Evolutionary conservation across 371 early-diverging fungal genomes (phyloP).

Genomic region (Zancudomyces culisetae): DNA sequence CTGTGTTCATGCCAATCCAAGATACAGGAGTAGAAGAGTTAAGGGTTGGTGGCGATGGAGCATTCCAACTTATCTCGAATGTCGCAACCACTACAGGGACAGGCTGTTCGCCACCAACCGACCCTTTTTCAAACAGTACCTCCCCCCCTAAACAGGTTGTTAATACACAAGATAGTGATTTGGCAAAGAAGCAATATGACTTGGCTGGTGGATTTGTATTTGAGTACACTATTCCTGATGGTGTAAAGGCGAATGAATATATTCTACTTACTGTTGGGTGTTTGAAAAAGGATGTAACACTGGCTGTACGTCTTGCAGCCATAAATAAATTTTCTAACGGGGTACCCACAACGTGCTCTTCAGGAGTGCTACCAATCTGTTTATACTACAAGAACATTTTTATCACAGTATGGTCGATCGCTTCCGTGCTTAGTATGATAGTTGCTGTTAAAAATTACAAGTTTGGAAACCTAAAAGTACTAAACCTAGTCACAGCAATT

Average conservation of each 20-base stretch:
- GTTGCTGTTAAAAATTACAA: not conserved
- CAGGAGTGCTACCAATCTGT: not conserved
- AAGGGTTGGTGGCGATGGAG: not conserved
- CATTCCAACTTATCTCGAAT: not conserved
- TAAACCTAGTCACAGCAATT: not conserved
- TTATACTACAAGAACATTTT: not conserved
- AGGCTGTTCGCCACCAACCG: not conserved
- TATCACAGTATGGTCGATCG: not conserved
- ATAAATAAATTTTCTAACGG: not conserved
- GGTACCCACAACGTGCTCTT: not conserved
- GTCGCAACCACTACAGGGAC: not conserved
- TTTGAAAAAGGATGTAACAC: not conserved
- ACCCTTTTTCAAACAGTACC: not conserved
- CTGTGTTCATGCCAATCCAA: not conserved
- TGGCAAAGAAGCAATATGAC: not conserved
- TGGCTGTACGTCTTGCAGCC: not conserved
- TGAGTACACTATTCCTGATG: not conserved
- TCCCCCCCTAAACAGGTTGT: too few relatives aligned
- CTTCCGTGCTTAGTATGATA: not conserved
- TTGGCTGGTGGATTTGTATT: not conserved
- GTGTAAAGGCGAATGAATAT: not conserved
- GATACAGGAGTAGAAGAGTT: not conserved
- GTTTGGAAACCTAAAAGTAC: not conserved
- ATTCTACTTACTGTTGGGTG: not conserved
- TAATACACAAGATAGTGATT: not conserved